These are phyloP conservation scores for Powellomyces hirtus DNA, from an alignment of 192 early-diverging fungal genomes.

Conservation along the genomic window DNA sequence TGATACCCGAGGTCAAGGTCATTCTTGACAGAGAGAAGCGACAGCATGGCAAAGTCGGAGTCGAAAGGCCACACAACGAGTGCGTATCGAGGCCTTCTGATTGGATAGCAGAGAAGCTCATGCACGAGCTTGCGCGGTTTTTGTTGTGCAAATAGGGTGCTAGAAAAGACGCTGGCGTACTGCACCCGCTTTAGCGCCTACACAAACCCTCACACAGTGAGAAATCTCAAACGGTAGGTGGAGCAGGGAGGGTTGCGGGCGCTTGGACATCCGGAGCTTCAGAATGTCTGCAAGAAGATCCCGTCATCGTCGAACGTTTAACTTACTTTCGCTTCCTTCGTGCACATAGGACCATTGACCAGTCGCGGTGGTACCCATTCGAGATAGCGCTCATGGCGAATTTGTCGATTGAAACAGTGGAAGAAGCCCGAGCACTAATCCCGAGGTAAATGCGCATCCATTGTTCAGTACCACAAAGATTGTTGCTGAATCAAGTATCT, in stretches of 20 bases:
- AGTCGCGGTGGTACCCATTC: conserved; percentile 59
- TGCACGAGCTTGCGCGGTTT: not conserved
- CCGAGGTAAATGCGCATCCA: conserved; percentile 64
- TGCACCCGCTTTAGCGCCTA: conserved; percentile 80
- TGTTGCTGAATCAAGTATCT: not conserved
- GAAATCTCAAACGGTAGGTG: conserved; percentile 76
- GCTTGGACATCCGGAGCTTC: too few species aligned
- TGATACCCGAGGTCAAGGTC: conserved; percentile 51
- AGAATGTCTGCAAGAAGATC: not conserved
- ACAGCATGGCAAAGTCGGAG: conserved; percentile 5
- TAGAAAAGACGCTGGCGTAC: conserved; percentile 83
- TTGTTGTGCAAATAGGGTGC: conserved; percentile 51
- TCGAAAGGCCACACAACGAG: conserved; percentile 20
- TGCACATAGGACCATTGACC: not conserved
- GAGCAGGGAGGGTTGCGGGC: not conserved
- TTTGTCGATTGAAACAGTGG: conserved; percentile 83
- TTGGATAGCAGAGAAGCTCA: not conserved
- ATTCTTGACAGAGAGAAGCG: conserved; percentile 36
- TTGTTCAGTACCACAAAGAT: not conserved
- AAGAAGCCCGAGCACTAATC: conserved; percentile 88
- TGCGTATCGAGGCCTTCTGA: not conserved
- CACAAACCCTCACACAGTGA: conserved; percentile 81
- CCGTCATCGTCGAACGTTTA: not conserved
- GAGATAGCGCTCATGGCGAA: conserved; percentile 91
- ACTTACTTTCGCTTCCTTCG: not conserved